Percentiles rank a stretch among this genome's conserved stretches.
Evolutionary conservation across 805 yeast genomes (phyloP).

Genomic region (Yueomyces sinensis): DNA sequence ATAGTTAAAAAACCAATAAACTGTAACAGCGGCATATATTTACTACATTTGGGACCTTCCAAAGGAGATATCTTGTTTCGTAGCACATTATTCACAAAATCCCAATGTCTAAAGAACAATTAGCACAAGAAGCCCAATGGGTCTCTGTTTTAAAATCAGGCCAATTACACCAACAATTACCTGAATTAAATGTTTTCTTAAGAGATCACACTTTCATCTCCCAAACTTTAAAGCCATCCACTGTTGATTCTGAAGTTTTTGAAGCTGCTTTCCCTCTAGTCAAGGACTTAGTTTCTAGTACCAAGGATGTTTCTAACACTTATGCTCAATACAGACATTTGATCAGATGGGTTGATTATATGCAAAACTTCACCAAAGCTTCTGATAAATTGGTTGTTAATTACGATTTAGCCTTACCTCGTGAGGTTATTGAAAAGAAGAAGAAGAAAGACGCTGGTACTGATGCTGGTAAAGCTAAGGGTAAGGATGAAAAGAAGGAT

Average conservation of each 20-base stretch:
- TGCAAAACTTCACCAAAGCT: slow-evolving; percentile 54
- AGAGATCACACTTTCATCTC: slow-evolving; percentile 58
- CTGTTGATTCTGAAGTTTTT: slow-evolving; percentile 61
- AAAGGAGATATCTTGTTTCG: too few species aligned
- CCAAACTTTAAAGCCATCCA: slow-evolving; percentile 46
- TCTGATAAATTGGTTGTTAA: slow-evolving; percentile 50
- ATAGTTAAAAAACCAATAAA: too few species aligned
- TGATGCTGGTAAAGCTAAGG: slow-evolving; percentile 8
- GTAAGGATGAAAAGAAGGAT: slow-evolving; percentile 11
- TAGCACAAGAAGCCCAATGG: slow-evolving; percentile 74
- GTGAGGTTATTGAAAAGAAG: slow-evolving; percentile 52
- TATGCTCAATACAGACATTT: slow-evolving; percentile 65
- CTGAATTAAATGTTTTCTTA: slow-evolving; percentile 56
- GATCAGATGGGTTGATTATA: slow-evolving; percentile 81
- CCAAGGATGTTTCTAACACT: slow-evolving; percentile 31
- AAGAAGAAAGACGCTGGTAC: slow-evolving; percentile 33
- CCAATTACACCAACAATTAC: slow-evolving; percentile 39
- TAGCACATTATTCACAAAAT: too few species aligned
- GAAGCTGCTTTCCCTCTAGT: slow-evolving; percentile 51
- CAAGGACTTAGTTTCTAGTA: slow-evolving; percentile 37
- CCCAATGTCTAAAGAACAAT: slow-evolving; percentile 33
- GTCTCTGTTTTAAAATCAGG: slow-evolving; percentile 44
- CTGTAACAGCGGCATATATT: too few species aligned
- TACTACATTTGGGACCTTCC: too few species aligned
- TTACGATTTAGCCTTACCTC: slow-evolving; percentile 51